Conservation (phyloP, 1,284 basidiomycete genomes). For the Vanrija sp. region DNA sequence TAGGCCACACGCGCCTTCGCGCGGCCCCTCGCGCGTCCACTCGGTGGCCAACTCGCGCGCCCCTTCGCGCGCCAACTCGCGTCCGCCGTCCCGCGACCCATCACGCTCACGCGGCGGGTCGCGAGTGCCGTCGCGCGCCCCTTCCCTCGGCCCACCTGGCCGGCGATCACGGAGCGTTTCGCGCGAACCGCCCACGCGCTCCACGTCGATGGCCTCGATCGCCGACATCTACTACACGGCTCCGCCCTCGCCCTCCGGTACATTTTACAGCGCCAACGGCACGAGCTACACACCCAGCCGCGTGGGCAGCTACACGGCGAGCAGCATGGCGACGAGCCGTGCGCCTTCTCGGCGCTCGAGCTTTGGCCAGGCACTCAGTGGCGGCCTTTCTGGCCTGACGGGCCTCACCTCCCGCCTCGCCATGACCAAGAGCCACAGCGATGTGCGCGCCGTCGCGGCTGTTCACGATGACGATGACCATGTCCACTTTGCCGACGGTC, state of each 20-base stretch:
- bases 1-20: constrained; percentile 11
- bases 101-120: too few species aligned
- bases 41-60: constrained; percentile 5
- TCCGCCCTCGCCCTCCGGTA: constrained; percentile 24
- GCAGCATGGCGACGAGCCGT: not conserved
- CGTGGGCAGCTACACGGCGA: too few species aligned
- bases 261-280: too few species aligned
- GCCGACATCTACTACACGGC: constrained; percentile 47
- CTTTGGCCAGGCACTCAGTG: constrained; percentile 4
- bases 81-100: not conserved
- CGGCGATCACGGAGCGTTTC: not conserved
- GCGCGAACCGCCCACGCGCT: not conserved
- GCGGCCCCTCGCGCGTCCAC: constrained; percentile 10
- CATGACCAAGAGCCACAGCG: constrained; percentile 15
- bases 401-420: constrained; percentile 8
- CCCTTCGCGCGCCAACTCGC: constrained; percentile 6
- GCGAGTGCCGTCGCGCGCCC: constrained; percentile 1
- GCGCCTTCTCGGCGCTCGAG: constrained; percentile 11
- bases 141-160: not conserved
- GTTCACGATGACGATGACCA: constrained; percentile 1
- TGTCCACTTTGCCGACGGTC: not conserved
- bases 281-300: too few species aligned
- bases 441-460: not conserved
- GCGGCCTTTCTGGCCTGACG: constrained; percentile 1
- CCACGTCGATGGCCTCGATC: constrained; percentile 30